phyloP scores from a whole-genome alignment of 2,329 filamentous ascomycete genomes.

The Aspergillus glaucus region DNA sequence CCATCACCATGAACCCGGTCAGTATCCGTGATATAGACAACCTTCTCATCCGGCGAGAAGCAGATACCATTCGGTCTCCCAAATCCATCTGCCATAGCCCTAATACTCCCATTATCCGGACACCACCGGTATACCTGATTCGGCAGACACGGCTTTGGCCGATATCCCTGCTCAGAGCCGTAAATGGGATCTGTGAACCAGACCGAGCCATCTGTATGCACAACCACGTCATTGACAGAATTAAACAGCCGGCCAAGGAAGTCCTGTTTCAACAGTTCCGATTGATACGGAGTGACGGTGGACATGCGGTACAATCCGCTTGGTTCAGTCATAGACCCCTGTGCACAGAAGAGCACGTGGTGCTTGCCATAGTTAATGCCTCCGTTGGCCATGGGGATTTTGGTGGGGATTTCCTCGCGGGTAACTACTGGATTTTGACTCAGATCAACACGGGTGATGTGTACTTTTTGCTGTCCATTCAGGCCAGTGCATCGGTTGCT shows the following conservation, averaged over 20 bases:
- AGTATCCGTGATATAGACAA: constrained; percentile 38
- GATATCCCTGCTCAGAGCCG: constrained; percentile 27
- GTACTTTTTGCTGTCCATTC: too few relatives aligned
- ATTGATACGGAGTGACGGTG: constrained; percentile 5
- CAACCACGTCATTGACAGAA: constrained; percentile 35
- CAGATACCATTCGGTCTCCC: constrained; percentile 37
- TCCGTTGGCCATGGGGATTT: too few relatives aligned
- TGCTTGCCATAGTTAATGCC: too few relatives aligned
- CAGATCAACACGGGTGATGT: too few relatives aligned
- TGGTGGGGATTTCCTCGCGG: too few relatives aligned
- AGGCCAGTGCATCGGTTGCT: constrained; percentile 21
- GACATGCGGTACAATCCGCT: constrained; percentile 21
- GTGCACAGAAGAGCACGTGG: constrained; percentile 38
- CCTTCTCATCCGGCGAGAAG: constrained; percentile 34
- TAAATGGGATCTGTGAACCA: constrained; percentile 39
- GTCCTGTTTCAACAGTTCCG: constrained; percentile 10
- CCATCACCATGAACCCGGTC: constrained; percentile 22
- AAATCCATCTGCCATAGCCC: constrained; percentile 34
- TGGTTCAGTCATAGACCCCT: constrained; percentile 25
- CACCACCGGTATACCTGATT: constrained; percentile 36
- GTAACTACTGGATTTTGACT: too few relatives aligned
- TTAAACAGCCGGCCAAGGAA: constrained; percentile 23
- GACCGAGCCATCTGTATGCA: constrained; percentile 28
- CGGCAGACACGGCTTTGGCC: constrained; percentile 29
- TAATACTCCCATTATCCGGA: constrained; percentile 31